Percentiles rank a stretch among this genome's conserved stretches.
phyloP scores from a whole-genome alignment of 2,329 filamentous ascomycete genomes.

The Apiospora kogelbergensis region DNA sequence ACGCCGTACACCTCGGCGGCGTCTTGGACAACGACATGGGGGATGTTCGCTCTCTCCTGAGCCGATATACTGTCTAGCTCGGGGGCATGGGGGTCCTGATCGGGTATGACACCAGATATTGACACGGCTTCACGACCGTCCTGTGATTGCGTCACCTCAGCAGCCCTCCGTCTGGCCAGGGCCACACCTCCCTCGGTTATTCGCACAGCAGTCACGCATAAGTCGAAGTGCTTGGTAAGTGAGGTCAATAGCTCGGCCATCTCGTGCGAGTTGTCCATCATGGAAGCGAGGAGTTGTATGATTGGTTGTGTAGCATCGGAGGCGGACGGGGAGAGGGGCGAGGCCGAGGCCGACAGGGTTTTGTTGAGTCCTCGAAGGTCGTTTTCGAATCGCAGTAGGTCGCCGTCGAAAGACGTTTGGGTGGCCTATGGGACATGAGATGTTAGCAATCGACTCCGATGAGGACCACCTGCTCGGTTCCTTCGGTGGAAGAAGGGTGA shows the following conservation, averaged over 20 bases:
- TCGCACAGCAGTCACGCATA: conserved; percentile 87
- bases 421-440: conserved; percentile 44
- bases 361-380: conserved; percentile 68
- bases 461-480: conserved; percentile 7
- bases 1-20: conserved; percentile 66
- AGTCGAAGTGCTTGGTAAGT: conserved; percentile 84
- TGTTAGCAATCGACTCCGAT: conserved; percentile 11
- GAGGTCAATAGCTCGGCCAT: conserved; percentile 82
- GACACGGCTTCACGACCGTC: conserved; percentile 49
- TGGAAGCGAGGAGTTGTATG: conserved; percentile 54
- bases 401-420: conserved; percentile 73
- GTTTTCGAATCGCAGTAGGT: conserved; percentile 72
- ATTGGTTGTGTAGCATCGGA: conserved; percentile 43
- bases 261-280: conserved; percentile 74
- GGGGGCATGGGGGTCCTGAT: conserved; percentile 51
- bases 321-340: conserved; percentile 33
- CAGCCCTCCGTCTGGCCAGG: conserved; percentile 66
- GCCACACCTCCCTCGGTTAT: conserved; percentile 82
- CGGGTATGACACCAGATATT: conserved; percentile 65
- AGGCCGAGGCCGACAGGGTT: conserved; percentile 46
- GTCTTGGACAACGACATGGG: conserved; percentile 75
- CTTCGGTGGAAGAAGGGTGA: background rate
- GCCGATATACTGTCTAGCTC: conserved; percentile 70
- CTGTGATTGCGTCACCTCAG: conserved; percentile 57
- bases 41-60: conserved; percentile 78